These are phyloP conservation scores for Hyaloscypha bicolor DNA, from an alignment of 495 filamentous ascomycete genomes.

Conservation along the genomic window DNA sequence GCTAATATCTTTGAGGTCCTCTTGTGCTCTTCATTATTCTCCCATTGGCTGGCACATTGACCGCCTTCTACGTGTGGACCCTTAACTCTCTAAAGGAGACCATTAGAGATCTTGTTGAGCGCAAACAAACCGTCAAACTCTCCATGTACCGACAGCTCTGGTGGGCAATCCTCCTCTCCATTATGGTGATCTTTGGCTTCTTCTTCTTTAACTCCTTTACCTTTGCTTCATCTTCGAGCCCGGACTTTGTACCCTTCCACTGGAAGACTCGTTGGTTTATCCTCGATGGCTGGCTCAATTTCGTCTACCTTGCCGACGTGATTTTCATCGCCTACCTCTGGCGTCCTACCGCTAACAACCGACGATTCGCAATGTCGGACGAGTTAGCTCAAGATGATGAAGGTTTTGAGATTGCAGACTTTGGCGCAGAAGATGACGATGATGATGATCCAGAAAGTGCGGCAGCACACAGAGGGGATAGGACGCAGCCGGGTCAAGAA, in stretches of 20 bases:
- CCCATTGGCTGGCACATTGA: constrained; percentile 88
- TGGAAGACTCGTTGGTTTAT: constrained; percentile 98
- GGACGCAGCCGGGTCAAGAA: constrained; percentile 40
- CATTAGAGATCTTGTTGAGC: constrained; percentile 91
- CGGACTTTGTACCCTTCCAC: constrained; percentile 90
- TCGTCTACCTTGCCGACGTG: constrained; percentile 94
- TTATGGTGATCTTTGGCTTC: constrained; percentile 94
- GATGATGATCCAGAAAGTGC: constrained; percentile 74
- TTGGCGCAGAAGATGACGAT: constrained; percentile 74
- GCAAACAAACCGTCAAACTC: constrained; percentile 89
- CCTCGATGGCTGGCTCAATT: constrained; percentile 94
- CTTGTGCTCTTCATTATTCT: constrained; percentile 95
- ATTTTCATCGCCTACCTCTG: constrained; percentile 94
- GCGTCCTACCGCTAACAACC: constrained; percentile 95
- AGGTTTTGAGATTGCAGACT: constrained; percentile 93
- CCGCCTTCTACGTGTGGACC: constrained; percentile 98
- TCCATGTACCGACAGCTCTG: constrained; percentile 97
- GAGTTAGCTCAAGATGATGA: constrained; percentile 97
- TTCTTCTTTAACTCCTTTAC: constrained; percentile 94
- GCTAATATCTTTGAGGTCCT: constrained; percentile 57
- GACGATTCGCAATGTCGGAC: constrained; percentile 98
- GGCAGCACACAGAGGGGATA: constrained; percentile 51
- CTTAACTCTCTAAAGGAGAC: constrained; percentile 92
- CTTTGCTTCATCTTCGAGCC: constrained; percentile 79
- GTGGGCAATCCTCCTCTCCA: constrained; percentile 93